phyloP scores from a whole-genome alignment of 176 grass and related monocot species.

The Chrysopogon serrulatus region DNA sequence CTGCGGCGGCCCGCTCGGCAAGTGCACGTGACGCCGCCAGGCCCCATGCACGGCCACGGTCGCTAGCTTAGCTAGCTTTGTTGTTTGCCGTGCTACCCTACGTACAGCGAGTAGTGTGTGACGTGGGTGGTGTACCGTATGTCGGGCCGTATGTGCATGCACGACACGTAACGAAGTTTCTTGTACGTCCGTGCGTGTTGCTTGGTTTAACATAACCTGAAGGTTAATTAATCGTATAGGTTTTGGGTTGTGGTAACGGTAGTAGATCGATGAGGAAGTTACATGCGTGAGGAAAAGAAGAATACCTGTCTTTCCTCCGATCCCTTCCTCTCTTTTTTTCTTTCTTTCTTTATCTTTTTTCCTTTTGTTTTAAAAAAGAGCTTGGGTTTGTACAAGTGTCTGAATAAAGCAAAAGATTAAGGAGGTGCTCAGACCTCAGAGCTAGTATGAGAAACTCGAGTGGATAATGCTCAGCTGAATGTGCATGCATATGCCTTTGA shows the following conservation, averaged over 20 bases:
- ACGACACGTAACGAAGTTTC: constrained; percentile 1
- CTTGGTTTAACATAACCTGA: not conserved
- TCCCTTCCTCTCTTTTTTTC: not conserved
- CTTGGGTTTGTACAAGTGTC: not conserved
- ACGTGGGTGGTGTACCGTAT: constrained; percentile 4
- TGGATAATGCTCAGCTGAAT: not conserved
- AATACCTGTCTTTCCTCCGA: not conserved
- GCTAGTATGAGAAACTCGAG: not conserved
- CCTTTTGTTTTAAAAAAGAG: not conserved
- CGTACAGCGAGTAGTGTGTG: not conserved
- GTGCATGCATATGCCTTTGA: not conserved
- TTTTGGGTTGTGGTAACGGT: not conserved
- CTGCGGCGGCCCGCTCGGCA: constrained; percentile 77
- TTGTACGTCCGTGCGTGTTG: not conserved
- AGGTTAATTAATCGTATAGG: not conserved
- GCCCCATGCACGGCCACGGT: not conserved
- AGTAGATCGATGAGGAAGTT: not conserved
- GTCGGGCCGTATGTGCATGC: not conserved
- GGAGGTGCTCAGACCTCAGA: not conserved
- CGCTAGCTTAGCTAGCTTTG: not conserved
- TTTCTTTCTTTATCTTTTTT: not conserved
- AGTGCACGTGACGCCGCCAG: constrained; percentile 50
- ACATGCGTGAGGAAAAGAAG: not conserved
- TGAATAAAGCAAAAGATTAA: not conserved
- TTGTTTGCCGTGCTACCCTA: not conserved